Evolutionary conservation across 441 rosid genomes (phyloP), one percentile per base, ranked within the genome.

Genomic region (Viola pubescens): DNA sequence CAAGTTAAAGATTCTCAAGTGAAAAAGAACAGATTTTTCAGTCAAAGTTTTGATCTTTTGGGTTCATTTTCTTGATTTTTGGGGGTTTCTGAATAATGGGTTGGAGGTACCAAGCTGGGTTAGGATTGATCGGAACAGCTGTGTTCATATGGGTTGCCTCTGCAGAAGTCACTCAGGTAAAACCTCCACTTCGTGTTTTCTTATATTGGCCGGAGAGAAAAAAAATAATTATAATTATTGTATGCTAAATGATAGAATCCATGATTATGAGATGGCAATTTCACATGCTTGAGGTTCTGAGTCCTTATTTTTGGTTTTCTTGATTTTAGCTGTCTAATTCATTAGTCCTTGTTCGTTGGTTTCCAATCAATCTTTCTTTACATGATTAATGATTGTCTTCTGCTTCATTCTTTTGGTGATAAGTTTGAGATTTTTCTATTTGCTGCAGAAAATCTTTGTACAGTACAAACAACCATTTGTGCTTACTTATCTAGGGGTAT

Each of bases 131-230:
- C 34, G 82, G 77, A 46, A 50, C 72, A 0, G 68, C 65, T 59
- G 87, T 85, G 48, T 60, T 82, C 59, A 73, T 82, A 64, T 84
- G 91, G 87, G 84, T 82, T 54, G 50, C 76, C 39, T 78, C 84
- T 34, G 87, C 91, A 19, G 91, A 84, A 71, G 76, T 82, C 65
- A 80, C 87, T 49, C 91, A 84, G 84, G 87, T 75, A 47, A 19
- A 44, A 34, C 2, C 48, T 26, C 16, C 9, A 4, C 4, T 34
- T 46, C 7, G 48, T 46, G 11, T 34, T 10, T 48, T 55, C 51
- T 26, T 26, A 26, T 26, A 26, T 2, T 26, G 34, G 2, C 34
- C 34, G 2, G 56, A 48, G 37, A 7, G 39, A 60, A 64, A 39
- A 39, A 37, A 9, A 7, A 50, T 4, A 6, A 43, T 38, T 12